Percentiles rank a stretch among this genome's conserved stretches.
Evolutionary conservation across 169 alveolate species (phyloP).

Genomic region (Cryptosporidium muris): DNA sequence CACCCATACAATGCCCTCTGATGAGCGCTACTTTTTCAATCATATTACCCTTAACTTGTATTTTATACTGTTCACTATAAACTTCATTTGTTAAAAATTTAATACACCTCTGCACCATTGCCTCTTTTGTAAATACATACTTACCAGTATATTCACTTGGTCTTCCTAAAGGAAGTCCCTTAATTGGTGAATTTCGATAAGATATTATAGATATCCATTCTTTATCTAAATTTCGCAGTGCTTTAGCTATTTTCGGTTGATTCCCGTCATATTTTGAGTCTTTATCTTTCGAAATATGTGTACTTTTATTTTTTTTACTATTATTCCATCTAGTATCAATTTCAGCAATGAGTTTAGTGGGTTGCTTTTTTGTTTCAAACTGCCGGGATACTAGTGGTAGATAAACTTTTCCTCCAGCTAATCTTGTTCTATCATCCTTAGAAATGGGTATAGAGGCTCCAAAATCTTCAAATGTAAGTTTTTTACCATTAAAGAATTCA

Average conservation of each 20-base stretch:
- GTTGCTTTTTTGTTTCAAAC: background rate
- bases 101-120: constrained; percentile 61
- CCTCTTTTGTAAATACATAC: constrained; percentile 35
- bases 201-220: constrained; percentile 21
- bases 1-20: constrained; percentile 35
- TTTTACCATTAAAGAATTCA: constrained; percentile 11
- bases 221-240: constrained; percentile 1
- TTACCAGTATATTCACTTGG: constrained; percentile 42
- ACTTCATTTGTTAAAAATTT: constrained; percentile 31
- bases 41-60: constrained; percentile 41
- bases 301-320: background rate
- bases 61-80: background rate
- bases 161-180: constrained; percentile 19
- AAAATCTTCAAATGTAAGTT: background rate
- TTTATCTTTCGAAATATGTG: background rate
- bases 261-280: background rate
- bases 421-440: constrained; percentile 9
- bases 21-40: constrained; percentile 27
- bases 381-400: constrained; percentile 1
- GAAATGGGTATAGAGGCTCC: constrained; percentile 7
- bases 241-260: constrained; percentile 13
- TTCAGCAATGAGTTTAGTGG: constrained; percentile 21
- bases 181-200: constrained; percentile 13
- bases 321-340: constrained; percentile 61
- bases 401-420: constrained; percentile 16